Evolutionary conservation across 768 basidiomycete genomes (phyloP).

Genomic region (Hygrophorus russula): DNA sequence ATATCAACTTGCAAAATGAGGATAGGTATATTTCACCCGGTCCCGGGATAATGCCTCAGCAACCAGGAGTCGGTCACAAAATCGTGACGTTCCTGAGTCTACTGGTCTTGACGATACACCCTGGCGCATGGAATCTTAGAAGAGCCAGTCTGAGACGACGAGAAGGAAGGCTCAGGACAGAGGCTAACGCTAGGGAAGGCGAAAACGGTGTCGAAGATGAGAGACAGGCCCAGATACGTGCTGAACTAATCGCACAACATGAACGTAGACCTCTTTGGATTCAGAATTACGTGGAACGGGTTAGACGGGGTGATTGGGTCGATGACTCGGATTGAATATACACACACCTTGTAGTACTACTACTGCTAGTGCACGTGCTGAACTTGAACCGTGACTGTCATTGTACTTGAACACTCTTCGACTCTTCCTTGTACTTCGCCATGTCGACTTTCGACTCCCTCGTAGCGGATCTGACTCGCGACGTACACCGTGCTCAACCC

Average conservation of each 20-base stretch:
- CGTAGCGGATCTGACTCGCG: constrained; percentile 76
- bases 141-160: constrained; percentile 44
- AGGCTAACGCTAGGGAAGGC: constrained; percentile 26
- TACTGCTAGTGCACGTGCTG: no score
- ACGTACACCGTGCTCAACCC: constrained; percentile 77
- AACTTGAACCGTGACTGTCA: no score
- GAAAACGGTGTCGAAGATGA: constrained; percentile 18
- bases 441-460: constrained; percentile 78
- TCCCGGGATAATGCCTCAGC: constrained; percentile 13
- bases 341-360: no score
- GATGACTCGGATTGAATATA: constrained; percentile 45
- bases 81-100: constrained; percentile 41
- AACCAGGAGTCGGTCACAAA: constrained; percentile 42
- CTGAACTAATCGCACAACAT: constrained; percentile 37
- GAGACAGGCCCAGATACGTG: constrained; percentile 21
- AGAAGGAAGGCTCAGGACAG: constrained; percentile 58
- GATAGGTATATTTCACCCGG: constrained; percentile 33
- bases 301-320: constrained; percentile 54
- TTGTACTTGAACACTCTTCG: no score
- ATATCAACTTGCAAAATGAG: constrained; percentile 45
- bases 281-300: constrained; percentile 51
- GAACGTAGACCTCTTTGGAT: constrained; percentile 50
- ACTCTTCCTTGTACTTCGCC: background rate
- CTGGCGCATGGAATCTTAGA: constrained; percentile 65
- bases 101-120: constrained; percentile 52